Evolutionary conservation across 2,329 filamentous ascomycete species (phyloP).

Genomic region (Hymenoscyphus scutula): DNA sequence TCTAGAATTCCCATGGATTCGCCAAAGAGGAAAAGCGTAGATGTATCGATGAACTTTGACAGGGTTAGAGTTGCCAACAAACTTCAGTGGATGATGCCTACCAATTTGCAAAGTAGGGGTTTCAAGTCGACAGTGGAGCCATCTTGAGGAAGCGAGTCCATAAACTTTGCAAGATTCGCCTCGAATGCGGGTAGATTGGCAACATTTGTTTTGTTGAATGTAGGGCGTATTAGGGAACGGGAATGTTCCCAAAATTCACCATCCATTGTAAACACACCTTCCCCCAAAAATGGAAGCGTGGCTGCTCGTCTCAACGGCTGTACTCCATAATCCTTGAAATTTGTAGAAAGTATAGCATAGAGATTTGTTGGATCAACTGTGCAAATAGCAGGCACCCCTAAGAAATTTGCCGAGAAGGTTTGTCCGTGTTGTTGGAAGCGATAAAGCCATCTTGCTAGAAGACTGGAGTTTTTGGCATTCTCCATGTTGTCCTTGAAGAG

Average conservation of each 20-base stretch:
- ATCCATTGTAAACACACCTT: conserved; percentile 22
- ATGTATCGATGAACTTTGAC: conserved; percentile 37
- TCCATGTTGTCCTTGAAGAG: conserved; percentile 1
- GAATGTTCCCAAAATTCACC: conserved; percentile 21
- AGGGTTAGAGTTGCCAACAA: conserved; percentile 60
- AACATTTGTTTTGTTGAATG: conserved; percentile 50
- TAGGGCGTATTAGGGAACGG: conserved; percentile 47
- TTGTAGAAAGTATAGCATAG: conserved; percentile 49
- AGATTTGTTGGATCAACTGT: conserved; percentile 42
- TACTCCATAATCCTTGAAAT: conserved; percentile 49
- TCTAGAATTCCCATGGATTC: conserved; percentile 48
- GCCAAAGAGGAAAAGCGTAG: conserved; percentile 60
- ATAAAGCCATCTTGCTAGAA: not conserved
- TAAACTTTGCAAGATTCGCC: conserved; percentile 45
- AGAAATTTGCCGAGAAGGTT: not conserved
- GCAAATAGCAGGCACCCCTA: not conserved
- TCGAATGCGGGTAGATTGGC: conserved; percentile 69
- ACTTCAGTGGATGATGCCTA: conserved; percentile 26
- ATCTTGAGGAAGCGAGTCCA: conserved; percentile 6
- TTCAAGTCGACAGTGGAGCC: conserved; percentile 36
- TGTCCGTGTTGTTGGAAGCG: not conserved
- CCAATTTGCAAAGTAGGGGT: conserved; percentile 9
- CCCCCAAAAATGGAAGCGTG: conserved; percentile 37
- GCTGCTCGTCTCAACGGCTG: conserved; percentile 55
- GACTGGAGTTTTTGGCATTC: not conserved